Conservation (phyloP, 2,329 filamentous ascomycete species). For the Arthroderma sp. region DNA sequence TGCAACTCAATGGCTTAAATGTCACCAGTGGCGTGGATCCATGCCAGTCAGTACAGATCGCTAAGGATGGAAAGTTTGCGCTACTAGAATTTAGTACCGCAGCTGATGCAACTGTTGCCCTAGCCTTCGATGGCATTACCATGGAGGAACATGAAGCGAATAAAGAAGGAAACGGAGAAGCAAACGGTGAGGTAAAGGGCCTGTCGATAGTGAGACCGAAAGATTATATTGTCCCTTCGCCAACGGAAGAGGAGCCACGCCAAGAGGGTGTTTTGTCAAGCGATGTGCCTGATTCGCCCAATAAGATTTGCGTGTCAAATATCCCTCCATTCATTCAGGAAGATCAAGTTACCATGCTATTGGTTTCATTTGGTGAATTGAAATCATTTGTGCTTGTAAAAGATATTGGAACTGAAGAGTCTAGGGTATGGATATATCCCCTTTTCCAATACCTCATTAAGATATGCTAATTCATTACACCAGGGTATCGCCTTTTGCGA, state of each 20-base stretch:
- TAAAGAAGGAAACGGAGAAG: conserved; percentile 36
- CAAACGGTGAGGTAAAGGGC: conserved; percentile 41
- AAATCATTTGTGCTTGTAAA: conserved; percentile 87
- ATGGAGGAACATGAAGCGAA: conserved; percentile 64
- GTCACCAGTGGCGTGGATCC: conserved; percentile 74
- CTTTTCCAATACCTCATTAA: background rate
- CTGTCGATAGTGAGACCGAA: conserved; percentile 77
- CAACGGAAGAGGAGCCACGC: conserved; percentile 59
- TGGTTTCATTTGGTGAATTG: conserved; percentile 82
- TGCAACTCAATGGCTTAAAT: conserved; percentile 93
- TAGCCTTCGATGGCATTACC: conserved; percentile 77
- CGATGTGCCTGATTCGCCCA: conserved; percentile 77
- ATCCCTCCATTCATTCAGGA: conserved; percentile 80
- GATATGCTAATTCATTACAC: conserved; percentile 12
- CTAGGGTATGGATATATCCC: conserved; percentile 51
- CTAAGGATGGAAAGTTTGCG: conserved; percentile 67
- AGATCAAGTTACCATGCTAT: conserved; percentile 79
- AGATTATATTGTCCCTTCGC: conserved; percentile 87
- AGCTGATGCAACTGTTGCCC: conserved; percentile 76
- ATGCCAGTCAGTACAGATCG: conserved; percentile 71
- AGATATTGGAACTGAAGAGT: conserved; percentile 73
- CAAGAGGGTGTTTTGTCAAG: conserved; percentile 67
- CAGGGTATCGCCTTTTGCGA: conserved; percentile 96
- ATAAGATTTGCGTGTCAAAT: conserved; percentile 89
- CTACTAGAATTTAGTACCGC: conserved; percentile 82